Base-by-base conservation (phyloP, 768 basidiomycete genomes). In the Suillus clintonianus region DNA sequence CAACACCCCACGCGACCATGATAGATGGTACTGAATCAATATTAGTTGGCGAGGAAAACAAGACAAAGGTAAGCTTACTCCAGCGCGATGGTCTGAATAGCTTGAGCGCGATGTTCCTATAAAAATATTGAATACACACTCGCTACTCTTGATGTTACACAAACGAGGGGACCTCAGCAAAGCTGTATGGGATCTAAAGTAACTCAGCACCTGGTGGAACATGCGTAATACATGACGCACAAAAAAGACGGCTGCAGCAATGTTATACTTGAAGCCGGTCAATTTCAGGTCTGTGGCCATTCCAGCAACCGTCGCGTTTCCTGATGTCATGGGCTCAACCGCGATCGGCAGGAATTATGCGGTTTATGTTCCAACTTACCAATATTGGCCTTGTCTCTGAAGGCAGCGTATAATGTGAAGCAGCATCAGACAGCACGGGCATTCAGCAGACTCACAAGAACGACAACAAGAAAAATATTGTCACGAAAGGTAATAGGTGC, bases 231-330 rank as follows among this genome's bases (percentile, higher is more conserved):
- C 47, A 50, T 14, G 13, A 37, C 72, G 42, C 37, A 74, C 74
- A 50, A 79, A 81, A 67, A 80, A 79, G 64, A 83, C 68, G 11
- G 79, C 76, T 39, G 78, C 77, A 34, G 72, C 78, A 15, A 68
- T 75, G 47, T 79, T 80, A 56, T 79, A 79, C 43, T 63, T 68
- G 37, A 79, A 67, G 1, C 78, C 77, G 8, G 70, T 63, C 27
- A 79, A 74, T 6, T 76, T 48, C 53, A 79, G 67, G 61, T 83
- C 78, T 1, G 61, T 68, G 14, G 76, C 69, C 81, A 83, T 77
- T 11, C 82, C 82, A 10, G 82, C 82, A 32, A 85, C 76, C 71
- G 70, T 73, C 0, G 80, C 80, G 64, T 81, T 81, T 54, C 80
- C 80, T 81, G 10, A 32, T 15, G 10, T 4, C 27, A 32, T 30